phyloP scores from a whole-genome alignment of 495 filamentous ascomycete genomes.

The Aspergillus ostianus region DNA sequence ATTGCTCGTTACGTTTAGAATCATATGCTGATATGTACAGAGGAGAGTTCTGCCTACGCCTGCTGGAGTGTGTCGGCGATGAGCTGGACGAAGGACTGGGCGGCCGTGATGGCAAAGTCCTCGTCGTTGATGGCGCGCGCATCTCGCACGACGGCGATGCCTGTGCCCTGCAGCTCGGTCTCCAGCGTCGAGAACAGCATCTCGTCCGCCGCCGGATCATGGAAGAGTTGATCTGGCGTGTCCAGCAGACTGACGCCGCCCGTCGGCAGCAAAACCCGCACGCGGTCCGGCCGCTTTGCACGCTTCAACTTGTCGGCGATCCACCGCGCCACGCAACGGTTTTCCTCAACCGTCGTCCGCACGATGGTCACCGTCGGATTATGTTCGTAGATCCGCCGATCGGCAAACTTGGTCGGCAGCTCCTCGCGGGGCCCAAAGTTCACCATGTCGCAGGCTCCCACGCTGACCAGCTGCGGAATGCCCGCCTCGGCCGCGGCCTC shows the following conservation, averaged over 20 bases:
- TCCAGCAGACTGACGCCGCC: conserved; percentile 51
- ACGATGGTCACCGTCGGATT: conserved; percentile 65
- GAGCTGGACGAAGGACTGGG: conserved; percentile 12
- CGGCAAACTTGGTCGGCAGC: conserved; percentile 48
- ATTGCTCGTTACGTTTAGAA: background rate
- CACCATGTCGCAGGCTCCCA: conserved; percentile 68
- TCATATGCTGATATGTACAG: background rate
- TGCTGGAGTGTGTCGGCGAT: background rate
- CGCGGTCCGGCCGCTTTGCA: conserved; percentile 29
- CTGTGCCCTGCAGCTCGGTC: conserved; percentile 34
- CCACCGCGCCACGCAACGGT: conserved; percentile 46
- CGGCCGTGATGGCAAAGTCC: conserved; percentile 33
- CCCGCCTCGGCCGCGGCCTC: conserved; percentile 49
- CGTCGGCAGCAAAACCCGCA: conserved; percentile 56
- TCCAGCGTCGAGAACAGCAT: conserved; percentile 46
- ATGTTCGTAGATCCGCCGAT: conserved; percentile 57
- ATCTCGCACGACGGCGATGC: conserved; percentile 36
- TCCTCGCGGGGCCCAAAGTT: conserved; percentile 60
- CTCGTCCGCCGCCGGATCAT: conserved; percentile 44
- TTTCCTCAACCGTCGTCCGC: conserved; percentile 56
- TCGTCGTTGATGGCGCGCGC: conserved; percentile 45
- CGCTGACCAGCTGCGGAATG: conserved; percentile 59
- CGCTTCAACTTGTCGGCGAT: conserved; percentile 52
- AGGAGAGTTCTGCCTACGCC: background rate
- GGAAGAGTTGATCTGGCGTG: conserved; percentile 36